These are phyloP conservation scores for Antrodiella citrinella DNA, from an alignment of 768 basidiomycete genomes.

Conservation along the genomic window DNA sequence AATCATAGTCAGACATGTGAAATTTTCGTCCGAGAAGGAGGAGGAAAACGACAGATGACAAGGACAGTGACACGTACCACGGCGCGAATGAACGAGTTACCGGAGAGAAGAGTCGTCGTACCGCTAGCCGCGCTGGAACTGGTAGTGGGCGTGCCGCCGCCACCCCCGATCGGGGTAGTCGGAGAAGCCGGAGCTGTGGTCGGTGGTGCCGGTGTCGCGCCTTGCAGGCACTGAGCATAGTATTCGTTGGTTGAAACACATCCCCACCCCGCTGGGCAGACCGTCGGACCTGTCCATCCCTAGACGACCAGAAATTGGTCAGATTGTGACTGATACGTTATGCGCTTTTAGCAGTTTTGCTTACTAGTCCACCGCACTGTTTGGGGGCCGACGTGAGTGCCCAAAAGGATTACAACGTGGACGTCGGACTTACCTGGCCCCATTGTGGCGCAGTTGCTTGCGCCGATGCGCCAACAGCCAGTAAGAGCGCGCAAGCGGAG, in stretches of 20 bases:
- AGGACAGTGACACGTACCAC: slow-evolving; percentile 36
- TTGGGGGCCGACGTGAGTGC: not conserved
- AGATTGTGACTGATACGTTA: no score
- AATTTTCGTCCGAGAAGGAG: no score
- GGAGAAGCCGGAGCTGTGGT: slow-evolving; percentile 7
- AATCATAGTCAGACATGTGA: no score
- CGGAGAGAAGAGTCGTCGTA: slow-evolving; percentile 36
- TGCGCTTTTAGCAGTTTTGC: not conserved
- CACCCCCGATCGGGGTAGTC: slow-evolving; percentile 13
- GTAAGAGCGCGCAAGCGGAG: slow-evolving; percentile 11
- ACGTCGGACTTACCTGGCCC: slow-evolving; percentile 15
- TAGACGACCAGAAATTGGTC: slow-evolving; percentile 2
- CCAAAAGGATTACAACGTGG: not conserved
- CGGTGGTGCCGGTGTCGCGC: slow-evolving; percentile 22
- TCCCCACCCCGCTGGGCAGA: slow-evolving; percentile 37
- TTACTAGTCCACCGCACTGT: slow-evolving; percentile 39
- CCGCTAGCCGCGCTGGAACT: slow-evolving; percentile 19
- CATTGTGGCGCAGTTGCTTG: slow-evolving; percentile 18
- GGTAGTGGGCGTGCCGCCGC: slow-evolving; percentile 14
- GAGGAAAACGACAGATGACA: no score
- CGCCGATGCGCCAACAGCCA: slow-evolving; percentile 13
- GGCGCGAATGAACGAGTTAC: slow-evolving; percentile 49
- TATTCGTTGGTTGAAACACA: slow-evolving; percentile 38
- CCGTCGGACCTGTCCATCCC: slow-evolving; percentile 44
- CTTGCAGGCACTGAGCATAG: slow-evolving; percentile 51